A percentile compares a stretch with the other conserved stretches of the same genome.
Conservation (phyloP, 1,139 yeast genomes). For the Scheffersomyces titani region DNA sequence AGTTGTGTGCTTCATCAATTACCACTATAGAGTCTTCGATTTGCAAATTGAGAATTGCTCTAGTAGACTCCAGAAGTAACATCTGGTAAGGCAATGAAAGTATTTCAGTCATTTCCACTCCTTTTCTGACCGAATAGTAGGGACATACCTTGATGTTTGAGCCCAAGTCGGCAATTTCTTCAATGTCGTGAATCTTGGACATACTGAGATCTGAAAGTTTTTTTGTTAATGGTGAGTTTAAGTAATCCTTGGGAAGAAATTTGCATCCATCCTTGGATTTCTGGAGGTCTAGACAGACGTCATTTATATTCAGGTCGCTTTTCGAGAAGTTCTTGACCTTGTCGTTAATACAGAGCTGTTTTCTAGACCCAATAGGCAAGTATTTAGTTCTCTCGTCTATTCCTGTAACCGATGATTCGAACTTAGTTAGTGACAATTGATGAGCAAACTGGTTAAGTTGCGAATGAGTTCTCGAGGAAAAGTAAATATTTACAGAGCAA, state of each 20-base stretch:
- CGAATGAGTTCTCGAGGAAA: slow-evolving; percentile 89
- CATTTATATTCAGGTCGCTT: slow-evolving; percentile 66
- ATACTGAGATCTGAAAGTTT: slow-evolving; percentile 63
- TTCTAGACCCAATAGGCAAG: slow-evolving; percentile 77
- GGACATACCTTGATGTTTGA: slow-evolving; percentile 66
- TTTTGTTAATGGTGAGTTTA: slow-evolving; percentile 30
- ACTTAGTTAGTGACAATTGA: slow-evolving; percentile 64
- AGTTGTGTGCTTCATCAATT: slow-evolving; percentile 92
- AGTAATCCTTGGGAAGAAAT: slow-evolving; percentile 43
- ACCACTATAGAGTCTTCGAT: slow-evolving; percentile 68
- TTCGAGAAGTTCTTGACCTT: slow-evolving; percentile 42
- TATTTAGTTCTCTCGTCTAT: slow-evolving; percentile 50
- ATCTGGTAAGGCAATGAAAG: slow-evolving; percentile 86
- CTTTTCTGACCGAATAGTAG: slow-evolving; percentile 70
- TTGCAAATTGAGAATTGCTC: slow-evolving; percentile 61
- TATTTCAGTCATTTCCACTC: slow-evolving; percentile 63
- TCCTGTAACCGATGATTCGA: slow-evolving; percentile 60
- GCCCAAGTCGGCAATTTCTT: slow-evolving; percentile 72
- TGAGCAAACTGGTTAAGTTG: slow-evolving; percentile 81
- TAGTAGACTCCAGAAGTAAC: slow-evolving; percentile 62
- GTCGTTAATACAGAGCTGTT: slow-evolving; percentile 79
- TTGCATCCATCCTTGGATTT: slow-evolving; percentile 50
- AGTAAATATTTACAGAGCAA: slow-evolving; percentile 53
- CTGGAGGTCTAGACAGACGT: slow-evolving; percentile 78
- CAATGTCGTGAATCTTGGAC: slow-evolving; percentile 75